Base-by-base conservation (phyloP, 352 stramenopile species). In the Phytophthora chlamydospora region DNA sequence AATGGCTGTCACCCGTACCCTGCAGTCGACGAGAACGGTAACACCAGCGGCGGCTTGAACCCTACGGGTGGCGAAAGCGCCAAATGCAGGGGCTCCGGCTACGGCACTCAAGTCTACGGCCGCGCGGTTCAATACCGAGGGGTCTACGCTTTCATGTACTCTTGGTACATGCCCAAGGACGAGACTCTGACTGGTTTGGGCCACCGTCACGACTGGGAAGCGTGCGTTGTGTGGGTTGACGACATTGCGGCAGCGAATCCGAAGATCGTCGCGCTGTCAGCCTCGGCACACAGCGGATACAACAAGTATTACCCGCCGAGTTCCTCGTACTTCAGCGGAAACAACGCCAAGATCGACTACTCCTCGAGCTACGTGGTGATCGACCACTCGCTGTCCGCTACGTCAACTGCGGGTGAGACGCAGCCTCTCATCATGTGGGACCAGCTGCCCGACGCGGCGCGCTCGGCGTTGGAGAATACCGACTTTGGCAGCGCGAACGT, bases 161-260 rank as follows among this genome's bases (percentile, higher is more conserved):
- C 59, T 21, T 77, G 69, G 69, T 77, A 77, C 59, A 64, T 77
- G 38, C 59, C 69, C 29, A 77, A 77, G 57, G 69, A 77, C 55
- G 58, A 49, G 31, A 58, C 64, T 24, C 52, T 54, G 40, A 53
- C 58, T 12, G 39, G 38, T 9, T 29, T 73, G 24, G 66, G 66
- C 3, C 61, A 75, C 47, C 61, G 66, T 39, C 61, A 75, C 56
- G 66, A 75, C 61, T 75, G 67, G 67, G 62, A 76, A 27, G 70
- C 57, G 21, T 71, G 32, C 7, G 56, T 76, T 10, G 46, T 79
- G 6, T 79, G 71, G 71, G 49, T 76, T 47, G 62, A 73, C 48
- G 32, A 60, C 33, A 45, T 45, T 8, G 36, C 52, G 4, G 24
- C 32, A 2, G 35, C 21, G 32, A 58, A 49, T n/a, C 53, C 61